Evolutionary conservation across 129 eudicot species (phyloP).

Genomic region (Scalesia atractyloides): DNA sequence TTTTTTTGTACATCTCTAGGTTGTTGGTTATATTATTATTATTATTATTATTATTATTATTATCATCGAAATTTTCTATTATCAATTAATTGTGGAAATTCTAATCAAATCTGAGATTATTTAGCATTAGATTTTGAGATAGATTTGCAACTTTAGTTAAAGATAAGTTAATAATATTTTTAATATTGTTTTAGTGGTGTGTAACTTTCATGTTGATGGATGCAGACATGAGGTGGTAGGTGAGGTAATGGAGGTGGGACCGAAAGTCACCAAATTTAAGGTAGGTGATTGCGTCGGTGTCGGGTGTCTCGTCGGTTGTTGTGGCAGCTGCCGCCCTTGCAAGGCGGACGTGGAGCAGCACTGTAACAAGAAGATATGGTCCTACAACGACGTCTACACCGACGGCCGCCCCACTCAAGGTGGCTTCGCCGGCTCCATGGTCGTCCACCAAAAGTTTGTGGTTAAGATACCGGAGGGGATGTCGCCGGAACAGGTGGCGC

Average conservation of each 20-base stretch:
- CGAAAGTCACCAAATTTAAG: slow-evolving; percentile 65
- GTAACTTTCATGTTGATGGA: background rate
- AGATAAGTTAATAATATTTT: too few species aligned
- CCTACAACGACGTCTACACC: slow-evolving; percentile 87
- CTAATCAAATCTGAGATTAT: background rate
- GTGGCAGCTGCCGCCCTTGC: slow-evolving; percentile 70
- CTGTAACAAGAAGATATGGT: slow-evolving; percentile 93
- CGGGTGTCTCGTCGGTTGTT: slow-evolving; percentile 78
- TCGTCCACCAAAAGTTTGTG: slow-evolving; percentile 86
- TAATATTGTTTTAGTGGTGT: too few species aligned
- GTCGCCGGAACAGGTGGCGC: slow-evolving; percentile 92
- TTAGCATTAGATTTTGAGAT: background rate
- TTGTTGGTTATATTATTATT: too few species aligned
- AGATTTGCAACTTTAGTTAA: background rate
- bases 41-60: too few species aligned
- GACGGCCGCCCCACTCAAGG: slow-evolving; percentile 98
- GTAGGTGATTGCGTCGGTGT: slow-evolving; percentile 87
- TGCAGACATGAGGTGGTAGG: slow-evolving; percentile 95
- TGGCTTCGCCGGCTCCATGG: slow-evolving; percentile 75
- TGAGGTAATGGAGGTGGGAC: slow-evolving; percentile 93
- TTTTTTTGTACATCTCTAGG: too few species aligned
- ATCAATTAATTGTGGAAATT: too few species aligned
- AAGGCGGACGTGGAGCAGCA: slow-evolving; percentile 77
- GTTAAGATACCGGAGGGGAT: slow-evolving; percentile 89
- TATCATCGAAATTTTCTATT: too few species aligned